Conservation (phyloP, 2,329 filamentous ascomycete species). For the Basipetospora chlamydospora region DNA sequence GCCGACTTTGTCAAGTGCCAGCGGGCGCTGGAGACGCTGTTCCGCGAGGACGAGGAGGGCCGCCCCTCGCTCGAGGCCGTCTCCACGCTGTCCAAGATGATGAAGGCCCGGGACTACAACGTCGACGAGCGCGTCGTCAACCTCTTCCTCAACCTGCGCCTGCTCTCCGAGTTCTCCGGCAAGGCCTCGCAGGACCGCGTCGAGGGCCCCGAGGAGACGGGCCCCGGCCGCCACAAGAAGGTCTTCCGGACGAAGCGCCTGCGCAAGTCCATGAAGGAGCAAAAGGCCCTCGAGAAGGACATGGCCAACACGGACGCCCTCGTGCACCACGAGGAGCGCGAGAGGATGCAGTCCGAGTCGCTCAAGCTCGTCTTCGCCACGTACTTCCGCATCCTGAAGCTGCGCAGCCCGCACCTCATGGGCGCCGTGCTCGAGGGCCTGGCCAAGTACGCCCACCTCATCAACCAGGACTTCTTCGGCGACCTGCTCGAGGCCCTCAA, state of each 20-base stretch:
- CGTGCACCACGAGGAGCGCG: conserved; percentile 82
- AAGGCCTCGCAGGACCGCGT: conserved; percentile 70
- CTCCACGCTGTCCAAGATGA: conserved; percentile 79
- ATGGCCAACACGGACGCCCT: conserved; percentile 84
- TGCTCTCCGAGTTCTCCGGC: conserved; percentile 74
- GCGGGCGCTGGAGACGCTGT: conserved; percentile 66
- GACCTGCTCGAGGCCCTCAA: conserved; percentile 89
- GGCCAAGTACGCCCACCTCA: conserved; percentile 85
- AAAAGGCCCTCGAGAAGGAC: conserved; percentile 79
- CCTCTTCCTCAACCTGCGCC: conserved; percentile 75
- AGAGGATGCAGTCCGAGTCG: conserved; percentile 88
- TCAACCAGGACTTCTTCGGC: conserved; percentile 98
- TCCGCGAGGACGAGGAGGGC: conserved; percentile 79
- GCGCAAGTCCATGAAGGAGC: conserved; percentile 71
- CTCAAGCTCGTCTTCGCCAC: conserved; percentile 89
- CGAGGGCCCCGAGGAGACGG: conserved; percentile 39
- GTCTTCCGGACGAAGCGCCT: conserved; percentile 82
- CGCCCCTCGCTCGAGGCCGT: conserved; percentile 78
- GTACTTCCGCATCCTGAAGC: conserved; percentile 90
- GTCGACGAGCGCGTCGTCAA: conserved; percentile 80
- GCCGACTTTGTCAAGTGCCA: conserved; percentile 65
- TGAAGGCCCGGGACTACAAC: conserved; percentile 72
- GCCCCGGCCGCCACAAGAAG: conserved; percentile 50
- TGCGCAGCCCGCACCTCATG: conserved; percentile 70
- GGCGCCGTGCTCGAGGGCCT: conserved; percentile 92